A percentile compares a stretch with the other conserved stretches of the same genome.
Conservation (phyloP, 2,329 filamentous ascomycete genomes). For the Tolypocladium cylindrosporum region DNA sequence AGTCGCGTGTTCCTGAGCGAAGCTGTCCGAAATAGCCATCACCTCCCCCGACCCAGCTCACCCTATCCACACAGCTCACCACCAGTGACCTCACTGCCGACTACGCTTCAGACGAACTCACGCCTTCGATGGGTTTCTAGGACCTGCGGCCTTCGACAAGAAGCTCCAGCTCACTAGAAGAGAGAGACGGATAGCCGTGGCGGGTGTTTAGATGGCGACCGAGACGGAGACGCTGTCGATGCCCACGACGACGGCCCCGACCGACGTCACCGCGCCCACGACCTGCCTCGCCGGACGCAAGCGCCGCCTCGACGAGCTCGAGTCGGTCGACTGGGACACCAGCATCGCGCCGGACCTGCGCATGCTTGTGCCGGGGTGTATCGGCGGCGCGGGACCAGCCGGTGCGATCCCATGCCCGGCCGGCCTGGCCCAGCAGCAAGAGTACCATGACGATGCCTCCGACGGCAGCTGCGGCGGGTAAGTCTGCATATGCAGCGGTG, state of each 20-base stretch:
- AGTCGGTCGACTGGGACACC: conserved; percentile 19
- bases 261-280: conserved; percentile 16
- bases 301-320: conserved; percentile 7
- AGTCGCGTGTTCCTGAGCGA: neutral
- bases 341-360: conserved; percentile 10
- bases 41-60: neutral
- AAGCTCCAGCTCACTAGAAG: neutral
- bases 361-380: neutral
- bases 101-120: neutral
- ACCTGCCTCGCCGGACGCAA: conserved; percentile 9
- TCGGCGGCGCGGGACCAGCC: neutral
- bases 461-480: neutral
- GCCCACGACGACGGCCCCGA: conserved; percentile 20
- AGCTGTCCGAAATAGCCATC: neutral
- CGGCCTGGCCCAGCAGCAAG: neutral
- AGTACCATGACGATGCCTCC: neutral
- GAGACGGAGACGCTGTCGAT: conserved; percentile 22
- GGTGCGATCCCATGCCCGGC: neutral
- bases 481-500: neutral
- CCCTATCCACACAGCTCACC: neutral
- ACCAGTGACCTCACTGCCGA: neutral
- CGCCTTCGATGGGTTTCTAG: neutral
- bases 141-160: neutral
- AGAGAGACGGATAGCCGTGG: neutral
- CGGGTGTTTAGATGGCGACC: conserved; percentile 14